These are phyloP conservation scores for Arthrinium puccinioides DNA, from an alignment of 2,329 filamentous ascomycete species.

Conservation along the genomic window DNA sequence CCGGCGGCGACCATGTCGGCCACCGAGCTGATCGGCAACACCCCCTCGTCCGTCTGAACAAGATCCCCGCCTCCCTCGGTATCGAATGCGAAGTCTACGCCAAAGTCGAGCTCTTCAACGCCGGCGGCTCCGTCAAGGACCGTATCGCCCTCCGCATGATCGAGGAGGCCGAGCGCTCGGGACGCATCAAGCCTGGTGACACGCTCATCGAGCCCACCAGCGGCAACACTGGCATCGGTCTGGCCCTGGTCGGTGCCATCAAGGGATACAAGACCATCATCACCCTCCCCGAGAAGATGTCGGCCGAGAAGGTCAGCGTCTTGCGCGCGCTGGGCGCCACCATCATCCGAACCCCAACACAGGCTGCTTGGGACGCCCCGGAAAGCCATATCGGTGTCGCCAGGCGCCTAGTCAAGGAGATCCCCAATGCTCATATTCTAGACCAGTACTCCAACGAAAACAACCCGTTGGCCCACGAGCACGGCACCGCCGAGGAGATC, in stretches of 20 bases:
- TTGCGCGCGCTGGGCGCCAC: constrained; percentile 89
- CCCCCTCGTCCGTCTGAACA: constrained; percentile 89
- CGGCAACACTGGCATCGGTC: constrained; percentile 94
- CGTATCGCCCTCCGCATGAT: constrained; percentile 96
- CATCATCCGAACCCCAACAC: constrained; percentile 94
- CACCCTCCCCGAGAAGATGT: constrained; percentile 99
- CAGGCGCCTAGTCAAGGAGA: constrained; percentile 81
- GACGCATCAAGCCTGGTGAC: constrained; percentile 93
- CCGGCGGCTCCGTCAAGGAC: constrained; percentile 90
- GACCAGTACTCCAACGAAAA: constrained; percentile 92
- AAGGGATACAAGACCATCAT: constrained; percentile 99
- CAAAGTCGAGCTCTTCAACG: constrained; percentile 90
- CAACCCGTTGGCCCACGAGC: constrained; percentile 90
- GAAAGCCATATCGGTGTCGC: constrained; percentile 98
- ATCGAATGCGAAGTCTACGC: constrained; percentile 85
- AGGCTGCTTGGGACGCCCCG: constrained; percentile 88
- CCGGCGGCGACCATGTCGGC: constrained; percentile 48
- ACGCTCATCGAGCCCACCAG: constrained; percentile 97
- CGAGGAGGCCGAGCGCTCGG: constrained; percentile 84
- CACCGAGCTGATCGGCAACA: constrained; percentile 87
- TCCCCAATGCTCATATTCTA: constrained; percentile 93
- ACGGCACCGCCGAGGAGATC: constrained; percentile 91
- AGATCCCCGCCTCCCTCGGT: constrained; percentile 82
- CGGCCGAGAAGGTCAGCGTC: constrained; percentile 93
- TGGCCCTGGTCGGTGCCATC: constrained; percentile 88